phyloP scores from a whole-genome alignment of 2,329 filamentous ascomycete genomes.

The Colletotrichum sp. region DNA sequence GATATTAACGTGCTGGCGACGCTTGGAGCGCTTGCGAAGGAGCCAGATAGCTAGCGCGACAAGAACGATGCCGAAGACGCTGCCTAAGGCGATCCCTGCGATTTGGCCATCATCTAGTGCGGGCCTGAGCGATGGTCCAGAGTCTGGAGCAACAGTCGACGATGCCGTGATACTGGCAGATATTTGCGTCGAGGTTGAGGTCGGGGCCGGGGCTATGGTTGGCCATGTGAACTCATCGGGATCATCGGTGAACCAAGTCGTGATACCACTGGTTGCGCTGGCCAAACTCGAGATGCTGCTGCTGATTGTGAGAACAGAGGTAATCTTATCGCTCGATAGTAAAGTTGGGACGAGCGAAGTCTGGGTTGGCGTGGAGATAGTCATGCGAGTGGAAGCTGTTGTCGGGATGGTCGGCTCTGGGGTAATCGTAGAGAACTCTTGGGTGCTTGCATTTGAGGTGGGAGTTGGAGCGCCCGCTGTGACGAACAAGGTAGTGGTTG shows the following conservation, averaged over 20 bases:
- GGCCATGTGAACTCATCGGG: background rate
- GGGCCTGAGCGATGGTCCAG: background rate
- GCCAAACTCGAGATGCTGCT: background rate
- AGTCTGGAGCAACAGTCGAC: background rate
- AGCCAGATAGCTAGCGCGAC: constrained; percentile 25
- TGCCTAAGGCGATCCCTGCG: constrained; percentile 31
- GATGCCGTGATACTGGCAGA: background rate
- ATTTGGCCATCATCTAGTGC: constrained; percentile 30
- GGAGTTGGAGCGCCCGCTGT: background rate
- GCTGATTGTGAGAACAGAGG: background rate
- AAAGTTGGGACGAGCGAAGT: background rate
- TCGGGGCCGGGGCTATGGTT: background rate
- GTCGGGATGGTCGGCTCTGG: background rate
- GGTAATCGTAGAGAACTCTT: background rate
- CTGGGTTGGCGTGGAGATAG: background rate
- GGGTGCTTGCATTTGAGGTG: background rate
- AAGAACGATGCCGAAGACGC: constrained; percentile 27
- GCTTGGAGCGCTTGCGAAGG: constrained; percentile 21
- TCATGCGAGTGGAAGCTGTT: background rate
- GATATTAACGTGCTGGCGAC: constrained; percentile 14
- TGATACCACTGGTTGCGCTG: background rate
- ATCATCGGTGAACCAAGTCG: background rate
- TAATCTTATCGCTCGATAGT: background rate
- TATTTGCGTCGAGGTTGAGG: background rate
- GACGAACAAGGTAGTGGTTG: constrained; percentile 13